These are phyloP conservation scores for Acrocalymma vagum DNA, from an alignment of 2,329 filamentous ascomycete species.

Conservation along the genomic window DNA sequence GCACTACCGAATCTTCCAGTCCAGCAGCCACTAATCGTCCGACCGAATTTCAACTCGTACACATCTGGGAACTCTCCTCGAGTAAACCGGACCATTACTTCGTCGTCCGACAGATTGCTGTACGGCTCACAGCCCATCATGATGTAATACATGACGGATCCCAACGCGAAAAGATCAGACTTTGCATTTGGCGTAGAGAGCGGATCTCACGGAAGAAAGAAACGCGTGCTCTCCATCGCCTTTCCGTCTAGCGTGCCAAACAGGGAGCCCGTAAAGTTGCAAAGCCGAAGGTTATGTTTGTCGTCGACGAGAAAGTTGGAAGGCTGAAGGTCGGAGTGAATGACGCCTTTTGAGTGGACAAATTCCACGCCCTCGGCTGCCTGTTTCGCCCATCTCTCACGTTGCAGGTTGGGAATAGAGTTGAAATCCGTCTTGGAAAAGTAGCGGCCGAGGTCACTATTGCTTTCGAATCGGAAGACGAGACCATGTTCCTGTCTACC, in stretches of 20 bases:
- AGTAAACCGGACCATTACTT: conserved; percentile 35
- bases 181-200: conserved; percentile 23
- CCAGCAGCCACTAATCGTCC: conserved; percentile 42
- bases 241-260: conserved; percentile 32
- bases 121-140: conserved; percentile 43
- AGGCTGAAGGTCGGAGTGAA: conserved; percentile 53
- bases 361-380: conserved; percentile 40
- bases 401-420: conserved; percentile 13
- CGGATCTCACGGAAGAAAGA: conserved; percentile 23
- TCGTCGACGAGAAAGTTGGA: conserved; percentile 50
- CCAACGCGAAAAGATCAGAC: conserved; percentile 47
- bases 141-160: conserved; percentile 47
- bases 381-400: conserved; percentile 18
- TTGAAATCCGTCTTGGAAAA: conserved; percentile 7
- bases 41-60: conserved; percentile 30
- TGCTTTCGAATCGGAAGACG: conserved; percentile 12
- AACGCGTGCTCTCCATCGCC: conserved; percentile 26
- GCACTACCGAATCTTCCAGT: conserved; percentile 18
- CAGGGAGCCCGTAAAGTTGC: conserved; percentile 48
- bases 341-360: conserved; percentile 47
- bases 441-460: conserved; percentile 21
- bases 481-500: conserved; percentile 19
- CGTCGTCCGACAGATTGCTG: conserved; percentile 32
- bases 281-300: conserved; percentile 46
- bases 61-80: conserved; percentile 37